Evolutionary conservation across 1,139 yeast species (phyloP), one percentile per base, ranked within the genome.

Genomic region (Debaryomyces sp.): DNA sequence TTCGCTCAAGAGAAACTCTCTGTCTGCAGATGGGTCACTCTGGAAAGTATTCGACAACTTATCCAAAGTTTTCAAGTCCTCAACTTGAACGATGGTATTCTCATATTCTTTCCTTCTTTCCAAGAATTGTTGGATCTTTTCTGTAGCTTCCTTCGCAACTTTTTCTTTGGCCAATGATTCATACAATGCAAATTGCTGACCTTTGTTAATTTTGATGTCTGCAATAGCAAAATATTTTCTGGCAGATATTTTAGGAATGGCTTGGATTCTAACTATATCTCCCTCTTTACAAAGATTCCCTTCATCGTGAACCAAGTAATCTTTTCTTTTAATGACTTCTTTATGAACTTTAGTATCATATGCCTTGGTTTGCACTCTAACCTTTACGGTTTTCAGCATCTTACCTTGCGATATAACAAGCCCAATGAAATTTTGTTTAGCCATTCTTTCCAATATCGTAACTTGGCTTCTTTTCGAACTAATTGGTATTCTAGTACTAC

Each of bases 341-440:
- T 88, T 88, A 66, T 88, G 88, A 57, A 89, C 82, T 54, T 78
- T 74, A 54, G 79, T 80, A 66, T 89, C 87, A 71, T 85, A 88
- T 36, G 79, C 75, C 60, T 80, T 84, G 40, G 81, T 82, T 64
- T 87, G 88, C 40, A 94, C 94, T 52, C 97, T 82, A 53, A 94
- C 98, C 74, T 91, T 92, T 56, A 94, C 92, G 54, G 98, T 92
- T 76, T 94, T 94, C 69, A 81, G 80, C 97, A 92, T 92, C 67
- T 90, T 90, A 41, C 98, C 98, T 66, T 91, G 97, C 49, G 97
- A 89, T 36, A 90, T 85, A 58, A 94, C 98, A 67, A 90, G 84
- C 47, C 99, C 99, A 47, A 90, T 76, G 63, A 92, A 89, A 66
- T 89, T 90, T 61, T 89, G 96, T 70, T 90, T 85, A 50, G 94